These are phyloP conservation scores for Voacanga thouarsii DNA, from an alignment of 257 asterid genomes.

Conservation along the genomic window DNA sequence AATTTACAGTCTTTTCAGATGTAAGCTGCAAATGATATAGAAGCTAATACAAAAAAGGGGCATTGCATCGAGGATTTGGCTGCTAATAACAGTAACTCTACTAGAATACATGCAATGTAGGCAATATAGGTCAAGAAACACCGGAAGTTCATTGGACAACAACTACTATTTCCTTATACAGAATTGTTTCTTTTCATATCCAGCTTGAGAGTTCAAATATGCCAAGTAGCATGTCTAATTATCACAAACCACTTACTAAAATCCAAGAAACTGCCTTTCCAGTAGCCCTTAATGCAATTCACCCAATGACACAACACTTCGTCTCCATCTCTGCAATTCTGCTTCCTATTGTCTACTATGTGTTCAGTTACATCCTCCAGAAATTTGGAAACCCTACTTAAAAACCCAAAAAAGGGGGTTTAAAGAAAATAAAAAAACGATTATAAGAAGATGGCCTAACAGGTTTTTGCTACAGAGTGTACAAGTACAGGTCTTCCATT, in stretches of 20 bases:
- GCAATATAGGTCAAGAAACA: no score
- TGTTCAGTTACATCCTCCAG: slow-evolving; percentile 7
- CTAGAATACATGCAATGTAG: background rate
- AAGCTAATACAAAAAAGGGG: background rate
- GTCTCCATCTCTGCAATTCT: slow-evolving; percentile 2
- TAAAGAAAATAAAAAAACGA: background rate
- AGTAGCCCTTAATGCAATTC: background rate
- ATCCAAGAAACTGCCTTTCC: background rate
- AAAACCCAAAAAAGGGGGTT: background rate
- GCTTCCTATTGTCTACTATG: background rate
- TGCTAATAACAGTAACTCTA: background rate
- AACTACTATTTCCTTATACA: background rate
- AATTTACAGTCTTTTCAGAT: background rate
- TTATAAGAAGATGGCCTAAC: background rate
- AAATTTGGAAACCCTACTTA: background rate
- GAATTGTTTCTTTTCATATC: background rate
- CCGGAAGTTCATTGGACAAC: background rate
- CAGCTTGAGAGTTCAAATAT: background rate
- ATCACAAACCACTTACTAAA: background rate
- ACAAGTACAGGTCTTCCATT: slow-evolving; percentile 1
- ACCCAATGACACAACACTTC: background rate
- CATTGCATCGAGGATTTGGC: background rate
- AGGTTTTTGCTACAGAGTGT: slow-evolving; percentile 6
- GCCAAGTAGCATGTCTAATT: slow-evolving; percentile 1
- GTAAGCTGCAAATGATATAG: background rate